Evolutionary conservation across 345 rosid genomes (phyloP).

Genomic region (Populus pruinosa): DNA sequence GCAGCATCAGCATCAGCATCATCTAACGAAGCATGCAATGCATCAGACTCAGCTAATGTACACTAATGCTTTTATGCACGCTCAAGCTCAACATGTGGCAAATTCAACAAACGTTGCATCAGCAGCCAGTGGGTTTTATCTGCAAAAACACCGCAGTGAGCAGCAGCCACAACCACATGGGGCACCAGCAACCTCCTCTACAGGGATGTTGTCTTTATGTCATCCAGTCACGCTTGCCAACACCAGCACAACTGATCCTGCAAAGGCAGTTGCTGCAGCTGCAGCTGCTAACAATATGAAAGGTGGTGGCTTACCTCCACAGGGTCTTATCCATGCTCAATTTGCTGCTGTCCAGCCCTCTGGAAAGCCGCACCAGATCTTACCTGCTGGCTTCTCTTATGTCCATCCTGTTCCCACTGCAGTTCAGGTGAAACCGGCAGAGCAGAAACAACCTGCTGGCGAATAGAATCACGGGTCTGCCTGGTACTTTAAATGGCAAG

Average conservation of each 20-base stretch:
- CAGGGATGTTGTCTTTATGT: slow-evolving; percentile 50
- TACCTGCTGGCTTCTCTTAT: slow-evolving; percentile 58
- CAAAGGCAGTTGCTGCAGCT: slow-evolving; percentile 56
- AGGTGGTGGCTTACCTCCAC: slow-evolving; percentile 53
- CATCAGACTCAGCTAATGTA: slow-evolving; percentile 61
- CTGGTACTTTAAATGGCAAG: slow-evolving; percentile 5
- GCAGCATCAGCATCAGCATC: slow-evolving; percentile 56
- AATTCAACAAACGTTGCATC: slow-evolving; percentile 35
- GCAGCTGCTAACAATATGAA: slow-evolving; percentile 57
- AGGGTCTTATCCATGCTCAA: slow-evolving; percentile 46
- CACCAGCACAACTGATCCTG: slow-evolving; percentile 57
- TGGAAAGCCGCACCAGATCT: slow-evolving; percentile 58
- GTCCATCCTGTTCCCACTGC: slow-evolving; percentile 51
- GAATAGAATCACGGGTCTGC: slow-evolving; percentile 41
- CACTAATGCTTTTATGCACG: slow-evolving; percentile 47
- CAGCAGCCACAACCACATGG: slow-evolving; percentile 54
- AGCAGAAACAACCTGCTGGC: slow-evolving; percentile 85
- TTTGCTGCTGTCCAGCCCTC: slow-evolving; percentile 45
- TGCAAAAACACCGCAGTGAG: slow-evolving; percentile 61
- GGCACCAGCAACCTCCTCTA: slow-evolving; percentile 37
- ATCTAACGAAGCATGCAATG: slow-evolving; percentile 50
- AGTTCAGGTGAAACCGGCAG: slow-evolving; percentile 78
- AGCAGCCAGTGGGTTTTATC: slow-evolving; percentile 47
- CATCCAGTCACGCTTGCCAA: slow-evolving; percentile 44
- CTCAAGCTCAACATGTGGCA: slow-evolving; percentile 50